Percentiles rank a stretch among this genome's conserved stretches.
Conservation (phyloP, 345 rosid genomes). For the Ceriops zippeliana region DNA sequence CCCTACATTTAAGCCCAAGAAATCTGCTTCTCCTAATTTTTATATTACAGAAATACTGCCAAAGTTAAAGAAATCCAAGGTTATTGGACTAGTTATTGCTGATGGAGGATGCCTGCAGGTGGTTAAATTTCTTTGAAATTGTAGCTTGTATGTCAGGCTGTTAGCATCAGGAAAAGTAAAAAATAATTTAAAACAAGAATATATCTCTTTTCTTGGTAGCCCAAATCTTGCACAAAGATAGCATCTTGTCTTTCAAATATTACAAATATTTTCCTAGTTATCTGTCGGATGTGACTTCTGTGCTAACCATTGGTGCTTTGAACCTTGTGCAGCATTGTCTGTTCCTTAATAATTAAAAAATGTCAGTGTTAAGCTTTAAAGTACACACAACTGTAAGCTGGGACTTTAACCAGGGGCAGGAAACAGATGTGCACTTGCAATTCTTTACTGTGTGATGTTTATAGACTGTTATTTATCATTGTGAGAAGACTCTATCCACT, state of each 20-base stretch:
- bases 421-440: background rate
- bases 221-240: too few relatives aligned
- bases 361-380: too few relatives aligned
- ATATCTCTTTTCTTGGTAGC: too few relatives aligned
- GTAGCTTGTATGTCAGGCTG: too few relatives aligned
- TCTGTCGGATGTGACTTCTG: background rate
- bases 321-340: background rate
- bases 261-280: background rate
- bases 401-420: background rate
- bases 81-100: slow-evolving; percentile 63
- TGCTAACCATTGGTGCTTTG: background rate
- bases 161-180: too few relatives aligned
- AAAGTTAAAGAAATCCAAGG: slow-evolving; percentile 62
- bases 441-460: background rate
- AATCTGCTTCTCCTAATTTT: slow-evolving; percentile 63
- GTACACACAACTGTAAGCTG: background rate
- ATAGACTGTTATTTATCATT: background rate
- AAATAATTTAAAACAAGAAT: too few relatives aligned
- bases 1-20: slow-evolving; percentile 71
- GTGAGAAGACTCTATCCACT: background rate
- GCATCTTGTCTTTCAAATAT: background rate
- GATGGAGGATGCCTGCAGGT: slow-evolving; percentile 98
- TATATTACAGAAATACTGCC: slow-evolving; percentile 80
- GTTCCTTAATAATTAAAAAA: background rate
- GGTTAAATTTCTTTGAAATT: slow-evolving; percentile 9